These are phyloP conservation scores for Eucalyptus curtisii DNA, from an alignment of 345 rosid species.

Conservation along the genomic window DNA sequence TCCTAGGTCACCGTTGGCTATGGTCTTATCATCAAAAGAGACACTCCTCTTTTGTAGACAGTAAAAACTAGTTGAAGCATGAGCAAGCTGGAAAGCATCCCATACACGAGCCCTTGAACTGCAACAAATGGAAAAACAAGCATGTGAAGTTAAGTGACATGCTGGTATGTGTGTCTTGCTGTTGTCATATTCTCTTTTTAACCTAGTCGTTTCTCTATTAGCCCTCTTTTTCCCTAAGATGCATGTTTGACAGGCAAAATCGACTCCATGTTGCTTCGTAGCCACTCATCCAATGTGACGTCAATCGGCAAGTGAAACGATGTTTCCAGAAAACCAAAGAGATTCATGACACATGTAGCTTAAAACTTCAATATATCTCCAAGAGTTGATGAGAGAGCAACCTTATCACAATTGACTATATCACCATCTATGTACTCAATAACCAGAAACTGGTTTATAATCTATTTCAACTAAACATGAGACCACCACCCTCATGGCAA, in stretches of 20 bases:
- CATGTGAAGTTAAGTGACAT: not conserved
- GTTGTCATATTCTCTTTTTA: not conserved
- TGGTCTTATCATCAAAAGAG: constrained; percentile 1
- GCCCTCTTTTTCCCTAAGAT: not conserved
- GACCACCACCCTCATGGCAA: not conserved
- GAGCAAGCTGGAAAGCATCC: constrained; percentile 41
- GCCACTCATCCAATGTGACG: not conserved
- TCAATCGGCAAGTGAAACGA: not conserved
- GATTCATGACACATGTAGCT: not conserved
- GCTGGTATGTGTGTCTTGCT: not conserved
- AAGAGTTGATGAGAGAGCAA: not conserved
- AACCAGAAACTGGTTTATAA: not conserved
- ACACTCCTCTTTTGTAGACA: constrained; percentile 5
- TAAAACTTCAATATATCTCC: not conserved
- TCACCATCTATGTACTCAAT: not conserved
- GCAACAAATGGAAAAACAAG: constrained; percentile 1
- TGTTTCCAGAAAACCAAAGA: not conserved
- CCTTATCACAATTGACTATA: not conserved
- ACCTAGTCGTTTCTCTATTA: not conserved
- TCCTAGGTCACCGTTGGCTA: constrained; percentile 2
- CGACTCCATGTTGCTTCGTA: not conserved
- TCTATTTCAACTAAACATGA: not conserved
- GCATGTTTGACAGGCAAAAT: not conserved
- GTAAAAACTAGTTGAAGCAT: constrained; percentile 29
- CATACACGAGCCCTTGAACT: constrained; percentile 31